A percentile compares a stretch with the other conserved stretches of the same genome.
These are phyloP conservation scores for Neurospora pannonica DNA, from an alignment of 495 filamentous ascomycete genomes.

Conservation along the genomic window DNA sequence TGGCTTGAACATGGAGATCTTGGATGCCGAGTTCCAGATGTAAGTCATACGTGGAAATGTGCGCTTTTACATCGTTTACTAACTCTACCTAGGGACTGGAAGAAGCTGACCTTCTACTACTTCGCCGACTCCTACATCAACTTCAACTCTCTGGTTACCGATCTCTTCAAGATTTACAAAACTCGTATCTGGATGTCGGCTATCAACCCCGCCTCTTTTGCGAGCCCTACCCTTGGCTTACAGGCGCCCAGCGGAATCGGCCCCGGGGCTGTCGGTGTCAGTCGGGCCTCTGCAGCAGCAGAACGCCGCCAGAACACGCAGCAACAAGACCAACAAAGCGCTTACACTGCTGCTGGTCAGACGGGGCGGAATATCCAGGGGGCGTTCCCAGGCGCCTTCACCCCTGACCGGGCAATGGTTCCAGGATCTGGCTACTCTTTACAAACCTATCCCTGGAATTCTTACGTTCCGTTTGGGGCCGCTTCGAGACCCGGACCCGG, in stretches of 20 bases:
- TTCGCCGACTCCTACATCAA: slow-evolving; percentile 98
- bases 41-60: slow-evolving; percentile 38
- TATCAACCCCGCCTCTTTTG: slow-evolving; percentile 95
- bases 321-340: slow-evolving; percentile 28
- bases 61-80: not conserved
- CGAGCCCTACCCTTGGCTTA: slow-evolving; percentile 66
- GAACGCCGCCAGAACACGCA: slow-evolving; percentile 40
- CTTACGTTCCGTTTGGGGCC: slow-evolving; percentile 36
- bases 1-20: slow-evolving; percentile 92
- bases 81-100: slow-evolving; percentile 72
- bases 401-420: slow-evolving; percentile 25
- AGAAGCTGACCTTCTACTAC: slow-evolving; percentile 97
- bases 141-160: slow-evolving; percentile 93
- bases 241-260: slow-evolving; percentile 56
- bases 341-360: slow-evolving; percentile 11
- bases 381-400: slow-evolving; percentile 27
- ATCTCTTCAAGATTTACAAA: slow-evolving; percentile 98
- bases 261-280: slow-evolving; percentile 47
- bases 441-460: slow-evolving; percentile 31
- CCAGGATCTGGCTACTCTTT: slow-evolving; percentile 25
- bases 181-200: slow-evolving; percentile 99
- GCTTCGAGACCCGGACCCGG: slow-evolving; percentile 26
- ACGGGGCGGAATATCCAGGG: slow-evolving; percentile 29
- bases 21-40: slow-evolving; percentile 99
- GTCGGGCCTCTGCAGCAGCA: slow-evolving; percentile 24